These are phyloP conservation scores for Mentha longifolia DNA, from an alignment of 257 asterid genomes.

Conservation along the genomic window DNA sequence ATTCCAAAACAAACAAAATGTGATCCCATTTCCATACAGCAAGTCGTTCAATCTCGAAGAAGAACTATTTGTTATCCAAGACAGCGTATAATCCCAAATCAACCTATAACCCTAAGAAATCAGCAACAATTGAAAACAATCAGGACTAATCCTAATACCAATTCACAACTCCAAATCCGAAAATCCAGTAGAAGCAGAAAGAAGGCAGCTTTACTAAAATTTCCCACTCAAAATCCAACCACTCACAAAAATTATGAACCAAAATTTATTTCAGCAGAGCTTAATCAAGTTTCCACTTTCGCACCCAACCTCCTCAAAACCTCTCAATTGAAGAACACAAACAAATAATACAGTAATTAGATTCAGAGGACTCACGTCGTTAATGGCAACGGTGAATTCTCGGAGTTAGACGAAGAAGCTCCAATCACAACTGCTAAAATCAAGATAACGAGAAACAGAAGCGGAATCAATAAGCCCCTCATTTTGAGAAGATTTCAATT, in stretches of 20 bases:
- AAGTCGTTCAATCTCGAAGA: not conserved
- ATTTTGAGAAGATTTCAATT: constrained; percentile 32
- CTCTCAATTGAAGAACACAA: not conserved
- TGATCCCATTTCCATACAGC: not conserved
- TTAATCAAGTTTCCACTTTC: not conserved
- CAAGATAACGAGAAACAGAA: constrained; percentile 49
- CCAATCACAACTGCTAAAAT: constrained; percentile 54
- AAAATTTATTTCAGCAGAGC: not conserved
- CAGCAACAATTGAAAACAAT: constrained; percentile 7
- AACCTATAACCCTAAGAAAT: not conserved
- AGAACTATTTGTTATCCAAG: constrained; percentile 5
- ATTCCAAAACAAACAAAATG: not conserved
- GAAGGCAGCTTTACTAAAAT: constrained; percentile 3
- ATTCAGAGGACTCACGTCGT: constrained; percentile 54
- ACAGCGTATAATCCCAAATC: constrained; percentile 5
- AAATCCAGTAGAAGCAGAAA: not conserved
- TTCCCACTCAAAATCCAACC: not conserved
- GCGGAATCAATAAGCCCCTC: constrained; percentile 50
- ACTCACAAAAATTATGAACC: not conserved
- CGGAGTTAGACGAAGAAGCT: constrained; percentile 46
- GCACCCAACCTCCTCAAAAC: constrained; percentile 25
- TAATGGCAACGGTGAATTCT: constrained; percentile 44
- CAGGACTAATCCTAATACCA: not conserved
- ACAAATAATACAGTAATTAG: constrained; percentile 23
- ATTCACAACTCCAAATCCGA: constrained; percentile 5